Evolutionary conservation across 106 monocot species (phyloP).

Genomic region (Alisma plantagoaquatica): DNA sequence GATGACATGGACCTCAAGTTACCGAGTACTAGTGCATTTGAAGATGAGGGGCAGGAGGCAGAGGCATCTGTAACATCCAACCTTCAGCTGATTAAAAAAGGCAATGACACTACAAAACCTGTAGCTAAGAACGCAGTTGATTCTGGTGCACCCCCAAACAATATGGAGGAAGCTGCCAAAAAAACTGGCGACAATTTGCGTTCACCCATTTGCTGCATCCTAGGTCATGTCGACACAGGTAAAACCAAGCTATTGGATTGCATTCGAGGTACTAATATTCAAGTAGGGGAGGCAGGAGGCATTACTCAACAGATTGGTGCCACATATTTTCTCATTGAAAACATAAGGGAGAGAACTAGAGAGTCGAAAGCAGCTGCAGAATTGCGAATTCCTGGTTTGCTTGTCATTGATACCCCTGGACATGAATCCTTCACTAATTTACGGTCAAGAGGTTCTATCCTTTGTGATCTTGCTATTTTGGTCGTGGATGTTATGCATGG

Average conservation of each 20-base stretch:
- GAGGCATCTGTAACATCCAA: conserved; percentile 4
- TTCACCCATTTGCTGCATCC: conserved; percentile 98
- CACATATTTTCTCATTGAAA: conserved; percentile 93
- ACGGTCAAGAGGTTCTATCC: conserved; percentile 92
- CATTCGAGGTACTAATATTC: conserved; percentile 89
- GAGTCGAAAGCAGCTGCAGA: conserved; percentile 91
- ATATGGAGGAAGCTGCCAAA: conserved; percentile 13
- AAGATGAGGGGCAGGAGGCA: conserved; percentile 60
- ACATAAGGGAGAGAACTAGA: conserved; percentile 93
- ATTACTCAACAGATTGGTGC: conserved; percentile 99
- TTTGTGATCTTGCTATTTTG: conserved; percentile 95
- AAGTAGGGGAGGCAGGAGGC: conserved; percentile 96
- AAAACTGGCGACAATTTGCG: conserved; percentile 37
- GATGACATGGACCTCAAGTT: conserved; percentile 83
- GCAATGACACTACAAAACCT: conserved; percentile 22
- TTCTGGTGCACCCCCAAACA: conserved; percentile 11
- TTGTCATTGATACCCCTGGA: conserved; percentile 98
- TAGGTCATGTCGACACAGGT: conserved; percentile 97
- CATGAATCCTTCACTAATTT: conserved; percentile 91
- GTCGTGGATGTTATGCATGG: conserved; percentile 99
- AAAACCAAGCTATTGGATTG: conserved; percentile 97
- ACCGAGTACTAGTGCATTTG: conserved; percentile 56
- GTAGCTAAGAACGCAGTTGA: conserved; percentile 30
- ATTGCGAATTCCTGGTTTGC: conserved; percentile 88
- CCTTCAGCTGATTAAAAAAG: conserved; percentile 9